Percentiles rank a stretch among this genome's conserved stretches.
phyloP scores from a whole-genome alignment of 2,329 filamentous ascomycete species.

The Fusarium subtropicale region DNA sequence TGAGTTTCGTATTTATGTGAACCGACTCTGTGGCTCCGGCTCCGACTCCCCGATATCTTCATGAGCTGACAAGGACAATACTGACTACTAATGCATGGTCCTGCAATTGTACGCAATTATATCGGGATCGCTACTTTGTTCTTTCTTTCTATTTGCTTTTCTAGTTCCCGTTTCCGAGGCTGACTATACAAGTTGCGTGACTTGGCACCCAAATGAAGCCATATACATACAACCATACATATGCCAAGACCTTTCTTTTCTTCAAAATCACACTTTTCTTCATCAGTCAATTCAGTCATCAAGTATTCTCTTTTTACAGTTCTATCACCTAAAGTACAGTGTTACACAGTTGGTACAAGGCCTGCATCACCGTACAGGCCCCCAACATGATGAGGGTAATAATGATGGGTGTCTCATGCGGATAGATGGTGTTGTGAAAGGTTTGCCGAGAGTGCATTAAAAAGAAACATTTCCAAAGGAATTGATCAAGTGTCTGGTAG shows the following conservation, averaged over 20 bases:
- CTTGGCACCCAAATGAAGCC: background rate
- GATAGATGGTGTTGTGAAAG: constrained; percentile 10
- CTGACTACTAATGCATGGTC: background rate
- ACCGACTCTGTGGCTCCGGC: background rate
- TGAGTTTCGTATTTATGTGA: background rate
- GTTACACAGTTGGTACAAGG: constrained; percentile 42
- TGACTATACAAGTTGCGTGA: background rate
- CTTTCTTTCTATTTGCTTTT: constrained; percentile 22
- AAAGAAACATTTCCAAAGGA: constrained; percentile 39
- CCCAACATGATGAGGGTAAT: constrained; percentile 32
- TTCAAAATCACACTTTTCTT: background rate
- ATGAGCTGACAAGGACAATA: background rate
- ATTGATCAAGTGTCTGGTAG: constrained; percentile 44
- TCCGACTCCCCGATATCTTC: background rate
- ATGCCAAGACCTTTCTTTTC: background rate
- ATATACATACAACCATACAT: background rate
- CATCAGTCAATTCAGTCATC: constrained; percentile 5
- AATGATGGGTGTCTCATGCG: constrained; percentile 3
- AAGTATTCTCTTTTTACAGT: constrained; percentile 37
- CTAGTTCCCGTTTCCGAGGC: constrained; percentile 11
- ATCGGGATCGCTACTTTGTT: background rate
- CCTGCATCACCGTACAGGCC: constrained; percentile 19
- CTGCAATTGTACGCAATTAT: background rate
- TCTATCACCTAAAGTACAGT: constrained; percentile 46
- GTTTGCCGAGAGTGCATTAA: constrained; percentile 43